Percentiles rank a stretch among this genome's conserved stretches.
Conservation (phyloP, 257 asterid genomes). For the Cinchona pubescens region DNA sequence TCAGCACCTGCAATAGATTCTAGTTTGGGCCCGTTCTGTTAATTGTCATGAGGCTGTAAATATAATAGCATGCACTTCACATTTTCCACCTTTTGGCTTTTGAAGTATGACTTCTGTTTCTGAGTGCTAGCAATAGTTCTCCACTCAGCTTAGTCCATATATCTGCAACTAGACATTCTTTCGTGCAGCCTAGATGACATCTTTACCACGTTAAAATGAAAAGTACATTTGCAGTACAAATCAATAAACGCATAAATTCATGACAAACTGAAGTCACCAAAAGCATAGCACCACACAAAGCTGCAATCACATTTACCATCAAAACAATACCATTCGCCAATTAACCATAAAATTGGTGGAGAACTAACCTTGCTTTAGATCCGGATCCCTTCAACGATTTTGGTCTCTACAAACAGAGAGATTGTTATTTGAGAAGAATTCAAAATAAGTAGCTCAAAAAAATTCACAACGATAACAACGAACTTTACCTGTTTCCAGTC, state of each 20-base stretch:
- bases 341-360: slow-evolving; percentile 12
- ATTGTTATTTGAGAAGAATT: slow-evolving; percentile 3
- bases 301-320: not conserved
- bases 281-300: slow-evolving; percentile 1
- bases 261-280: not conserved
- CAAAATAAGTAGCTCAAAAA: slow-evolving; percentile 6
- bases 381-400: slow-evolving; percentile 47
- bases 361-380: slow-evolving; percentile 60
- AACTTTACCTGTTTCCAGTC: slow-evolving; percentile 36
- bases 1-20: not conserved
- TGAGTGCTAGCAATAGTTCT: not conserved
- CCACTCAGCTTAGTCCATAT: not conserved
- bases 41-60: not conserved
- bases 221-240: not conserved
- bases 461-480: not conserved
- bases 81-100: not conserved
- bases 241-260: not conserved
- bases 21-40: not conserved
- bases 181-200: not conserved
- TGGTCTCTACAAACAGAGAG: slow-evolving; percentile 53
- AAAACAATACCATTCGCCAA: not conserved
- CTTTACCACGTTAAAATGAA: not conserved
- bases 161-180: not conserved
- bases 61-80: not conserved
- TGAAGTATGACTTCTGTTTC: not conserved